A percentile compares a stretch with the other conserved stretches of the same genome.
phyloP scores from a whole-genome alignment of 192 early-diverging fungal species.

The Linnemannia zychae region DNA sequence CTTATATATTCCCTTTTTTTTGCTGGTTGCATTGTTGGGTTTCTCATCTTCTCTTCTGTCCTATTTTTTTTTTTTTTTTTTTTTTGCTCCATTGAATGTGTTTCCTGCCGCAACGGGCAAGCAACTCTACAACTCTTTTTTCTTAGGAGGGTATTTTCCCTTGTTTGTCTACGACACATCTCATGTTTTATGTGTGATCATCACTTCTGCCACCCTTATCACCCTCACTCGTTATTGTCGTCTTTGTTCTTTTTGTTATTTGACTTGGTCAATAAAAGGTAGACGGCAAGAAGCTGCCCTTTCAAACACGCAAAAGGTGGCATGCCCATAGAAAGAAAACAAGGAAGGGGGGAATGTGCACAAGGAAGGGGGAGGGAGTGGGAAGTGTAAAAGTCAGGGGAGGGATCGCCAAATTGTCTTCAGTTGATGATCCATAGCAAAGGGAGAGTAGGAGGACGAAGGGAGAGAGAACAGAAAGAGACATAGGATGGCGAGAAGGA shows the following conservation, averaged over 20 bases:
- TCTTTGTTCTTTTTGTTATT: not conserved
- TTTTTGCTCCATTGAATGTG: not conserved
- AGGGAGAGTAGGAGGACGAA: not conserved
- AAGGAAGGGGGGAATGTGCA: not conserved
- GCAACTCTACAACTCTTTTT: not conserved
- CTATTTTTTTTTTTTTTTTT: not conserved
- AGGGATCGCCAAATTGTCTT: not conserved
- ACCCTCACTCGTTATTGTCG: not conserved
- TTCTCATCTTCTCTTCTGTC: not conserved
- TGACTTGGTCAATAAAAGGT: not conserved
- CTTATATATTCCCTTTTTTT: not conserved
- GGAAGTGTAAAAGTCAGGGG: not conserved
- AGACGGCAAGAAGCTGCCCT: not conserved
- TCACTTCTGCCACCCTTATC: not conserved
- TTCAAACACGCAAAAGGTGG: not conserved
- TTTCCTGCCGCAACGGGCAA: not conserved
- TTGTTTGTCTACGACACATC: not conserved
- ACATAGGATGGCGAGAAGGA: not conserved
- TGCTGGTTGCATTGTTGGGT: constrained; percentile 1
- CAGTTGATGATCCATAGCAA: not conserved
- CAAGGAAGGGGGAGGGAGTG: not conserved
- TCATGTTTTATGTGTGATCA: not conserved
- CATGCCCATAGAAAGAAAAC: not conserved
- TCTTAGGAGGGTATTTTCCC: not conserved
- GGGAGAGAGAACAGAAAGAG: not conserved